phyloP scores from a whole-genome alignment of 1,139 yeast species.

The Scheffersomyces quercinus region DNA sequence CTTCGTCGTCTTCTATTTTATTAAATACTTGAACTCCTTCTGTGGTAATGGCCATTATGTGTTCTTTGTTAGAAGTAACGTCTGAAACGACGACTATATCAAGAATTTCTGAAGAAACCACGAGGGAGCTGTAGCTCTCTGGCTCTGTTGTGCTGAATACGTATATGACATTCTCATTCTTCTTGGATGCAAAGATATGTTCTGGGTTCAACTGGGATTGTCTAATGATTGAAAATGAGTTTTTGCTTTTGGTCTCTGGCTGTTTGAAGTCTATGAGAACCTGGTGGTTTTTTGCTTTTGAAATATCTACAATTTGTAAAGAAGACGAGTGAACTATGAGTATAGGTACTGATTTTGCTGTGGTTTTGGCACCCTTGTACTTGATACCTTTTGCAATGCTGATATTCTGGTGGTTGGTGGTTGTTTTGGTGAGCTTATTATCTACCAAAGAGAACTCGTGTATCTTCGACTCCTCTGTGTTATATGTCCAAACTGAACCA shows the following conservation, averaged over 20 bases:
- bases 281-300: slow-evolving; percentile 11
- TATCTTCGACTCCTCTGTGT: slow-evolving; percentile 10
- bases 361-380: slow-evolving; percentile 6
- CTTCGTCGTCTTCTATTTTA: slow-evolving; percentile 7
- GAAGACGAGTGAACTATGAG: slow-evolving; percentile 8
- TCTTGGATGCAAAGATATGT: slow-evolving; percentile 1
- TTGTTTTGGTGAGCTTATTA: slow-evolving; percentile 17
- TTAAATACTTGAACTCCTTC: slow-evolving; percentile 34
- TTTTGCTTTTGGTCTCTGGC: background rate
- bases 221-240: slow-evolving; percentile 2
- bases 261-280: background rate
- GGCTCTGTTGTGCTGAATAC: background rate
- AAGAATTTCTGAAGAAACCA: background rate
- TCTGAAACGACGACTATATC: background rate
- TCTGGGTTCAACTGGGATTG: slow-evolving; percentile 7
- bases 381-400: slow-evolving; percentile 8
- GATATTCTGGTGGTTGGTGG: slow-evolving; percentile 14
- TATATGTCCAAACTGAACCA: slow-evolving; percentile 20
- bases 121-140: background rate
- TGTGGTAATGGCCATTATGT: slow-evolving; percentile 27
- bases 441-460: slow-evolving; percentile 17
- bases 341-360: slow-evolving; percentile 9
- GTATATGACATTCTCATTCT: background rate
- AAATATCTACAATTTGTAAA: slow-evolving; percentile 11
- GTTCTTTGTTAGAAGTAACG: slow-evolving; percentile 7